Evolutionary conservation across 768 basidiomycete species (phyloP).

Genomic region (Leccinum olivaceopallidum): DNA sequence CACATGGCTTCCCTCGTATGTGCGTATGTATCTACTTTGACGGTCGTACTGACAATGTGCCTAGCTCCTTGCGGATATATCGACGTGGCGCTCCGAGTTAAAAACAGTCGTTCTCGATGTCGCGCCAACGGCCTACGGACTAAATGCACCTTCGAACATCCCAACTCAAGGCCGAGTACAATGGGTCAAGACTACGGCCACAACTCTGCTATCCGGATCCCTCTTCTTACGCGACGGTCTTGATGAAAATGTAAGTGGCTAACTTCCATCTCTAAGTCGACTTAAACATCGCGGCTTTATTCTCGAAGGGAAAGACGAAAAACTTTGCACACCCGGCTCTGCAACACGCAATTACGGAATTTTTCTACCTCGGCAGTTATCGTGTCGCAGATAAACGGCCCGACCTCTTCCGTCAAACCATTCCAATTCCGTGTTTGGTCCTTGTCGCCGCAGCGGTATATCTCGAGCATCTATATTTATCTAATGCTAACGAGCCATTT

Average conservation of each 20-base stretch:
- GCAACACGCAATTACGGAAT: not conserved
- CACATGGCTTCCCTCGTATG: not conserved
- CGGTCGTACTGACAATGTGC: not conserved
- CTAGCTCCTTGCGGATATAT: not conserved
- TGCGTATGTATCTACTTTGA: not conserved
- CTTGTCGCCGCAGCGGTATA: not conserved
- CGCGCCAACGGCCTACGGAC: not conserved
- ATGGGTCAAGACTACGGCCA: not conserved
- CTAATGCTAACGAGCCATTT: no score
- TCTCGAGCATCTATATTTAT: no score
- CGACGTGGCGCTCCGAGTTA: not conserved
- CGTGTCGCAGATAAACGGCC: not conserved
- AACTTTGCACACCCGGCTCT: not conserved
- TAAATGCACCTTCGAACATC: not conserved
- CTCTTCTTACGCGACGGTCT: not conserved
- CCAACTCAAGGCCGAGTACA: not conserved
- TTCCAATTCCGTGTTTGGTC: not conserved
- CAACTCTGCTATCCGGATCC: not conserved
- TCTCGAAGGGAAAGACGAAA: not conserved
- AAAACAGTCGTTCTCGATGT: not conserved
- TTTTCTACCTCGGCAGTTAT: not conserved
- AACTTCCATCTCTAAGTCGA: not conserved
- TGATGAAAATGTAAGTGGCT: not conserved
- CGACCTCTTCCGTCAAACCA: not conserved
- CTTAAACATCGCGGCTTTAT: not conserved